Percentiles rank a stretch among this genome's conserved stretches.
phyloP scores from a whole-genome alignment of 2,329 filamentous ascomycete species.

The Talaromyces atroroseus region DNA sequence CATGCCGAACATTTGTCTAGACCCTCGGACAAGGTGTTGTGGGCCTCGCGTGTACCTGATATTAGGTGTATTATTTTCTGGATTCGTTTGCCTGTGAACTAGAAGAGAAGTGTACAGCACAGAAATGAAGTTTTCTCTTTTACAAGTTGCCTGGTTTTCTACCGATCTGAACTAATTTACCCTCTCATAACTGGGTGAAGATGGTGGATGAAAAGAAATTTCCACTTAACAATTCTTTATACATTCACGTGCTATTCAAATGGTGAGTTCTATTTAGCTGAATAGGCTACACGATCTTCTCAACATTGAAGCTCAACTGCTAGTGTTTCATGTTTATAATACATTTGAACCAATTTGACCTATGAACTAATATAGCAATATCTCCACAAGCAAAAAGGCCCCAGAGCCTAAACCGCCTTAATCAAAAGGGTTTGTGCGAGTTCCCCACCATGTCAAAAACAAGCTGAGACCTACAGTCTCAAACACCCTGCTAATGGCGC shows the following conservation, averaged over 20 bases:
- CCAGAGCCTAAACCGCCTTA: conserved; percentile 42
- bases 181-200: not conserved
- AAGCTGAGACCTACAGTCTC: conserved; percentile 89
- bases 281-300: not conserved
- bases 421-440: conserved; percentile 85
- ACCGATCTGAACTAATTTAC: not conserved
- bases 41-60: not conserved
- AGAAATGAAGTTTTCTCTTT: not conserved
- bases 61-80: not conserved
- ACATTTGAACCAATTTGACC: not conserved
- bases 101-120: not conserved
- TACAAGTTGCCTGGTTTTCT: too few species aligned
- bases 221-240: not conserved
- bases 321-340: conserved; percentile 3
- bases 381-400: not conserved
- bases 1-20: conserved; percentile 43
- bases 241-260: not conserved
- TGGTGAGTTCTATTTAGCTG: not conserved
- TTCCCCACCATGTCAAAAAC: conserved; percentile 97
- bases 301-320: conserved; percentile 1
- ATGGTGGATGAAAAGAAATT: not conserved
- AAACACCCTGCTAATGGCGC: conserved; percentile 74
- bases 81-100: not conserved
- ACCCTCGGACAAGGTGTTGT: not conserved
- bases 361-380: not conserved